Evolutionary conservation across 83 land plant genomes (phyloP).

Genomic region (Larix sibirica): DNA sequence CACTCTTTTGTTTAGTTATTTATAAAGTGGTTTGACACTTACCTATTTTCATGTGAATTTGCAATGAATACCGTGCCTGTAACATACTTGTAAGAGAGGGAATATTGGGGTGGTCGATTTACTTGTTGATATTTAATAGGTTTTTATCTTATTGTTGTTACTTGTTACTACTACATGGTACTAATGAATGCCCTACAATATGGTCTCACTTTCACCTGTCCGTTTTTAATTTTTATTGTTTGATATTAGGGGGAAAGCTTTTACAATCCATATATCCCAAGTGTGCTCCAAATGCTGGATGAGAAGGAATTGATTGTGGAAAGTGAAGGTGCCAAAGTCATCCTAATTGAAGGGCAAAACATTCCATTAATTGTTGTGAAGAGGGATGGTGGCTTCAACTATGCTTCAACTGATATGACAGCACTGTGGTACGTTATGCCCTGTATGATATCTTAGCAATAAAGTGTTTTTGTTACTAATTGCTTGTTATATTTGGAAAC

Average conservation of each 20-base stretch:
- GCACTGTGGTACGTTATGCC: slow-evolving; percentile 70
- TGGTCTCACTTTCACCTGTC: neutral
- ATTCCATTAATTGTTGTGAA: slow-evolving; percentile 95
- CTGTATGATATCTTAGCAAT: neutral
- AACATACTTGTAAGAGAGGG: neutral
- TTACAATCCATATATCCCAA: slow-evolving; percentile 88
- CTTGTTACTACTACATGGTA: neutral
- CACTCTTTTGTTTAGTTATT: no score
- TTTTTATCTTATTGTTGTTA: neutral
- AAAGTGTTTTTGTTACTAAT: neutral
- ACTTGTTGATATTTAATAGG: neutral
- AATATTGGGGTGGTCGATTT: neutral
- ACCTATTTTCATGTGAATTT: neutral
- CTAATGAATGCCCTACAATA: neutral
- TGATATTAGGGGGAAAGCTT: slow-evolving; percentile 89
- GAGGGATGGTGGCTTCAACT: slow-evolving; percentile 97
- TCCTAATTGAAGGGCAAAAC: slow-evolving; percentile 63
- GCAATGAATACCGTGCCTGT: neutral
- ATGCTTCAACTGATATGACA: slow-evolving; percentile 94
- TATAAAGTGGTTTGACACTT: no score
- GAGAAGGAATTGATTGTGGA: slow-evolving; percentile 70
- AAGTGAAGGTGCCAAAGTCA: slow-evolving; percentile 94
- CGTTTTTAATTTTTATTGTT: neutral
- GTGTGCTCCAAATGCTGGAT: slow-evolving; percentile 49
- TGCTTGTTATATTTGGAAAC: neutral